A percentile compares a stretch with the other conserved stretches of the same genome.
These are phyloP conservation scores for Setomelanomma holmii DNA, from an alignment of 2,329 filamentous ascomycete genomes.

Conservation along the genomic window DNA sequence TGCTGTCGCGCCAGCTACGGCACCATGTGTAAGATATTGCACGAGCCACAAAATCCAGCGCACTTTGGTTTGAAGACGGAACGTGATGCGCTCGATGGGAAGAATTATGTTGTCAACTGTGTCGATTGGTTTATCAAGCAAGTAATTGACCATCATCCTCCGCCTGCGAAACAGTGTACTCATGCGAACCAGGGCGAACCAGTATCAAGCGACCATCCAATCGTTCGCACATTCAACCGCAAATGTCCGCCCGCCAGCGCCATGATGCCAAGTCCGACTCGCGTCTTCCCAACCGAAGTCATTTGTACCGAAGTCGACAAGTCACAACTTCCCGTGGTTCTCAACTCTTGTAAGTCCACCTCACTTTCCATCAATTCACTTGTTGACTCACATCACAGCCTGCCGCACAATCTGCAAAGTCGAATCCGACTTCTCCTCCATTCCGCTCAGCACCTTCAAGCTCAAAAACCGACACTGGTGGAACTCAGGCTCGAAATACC, in stretches of 20 bases:
- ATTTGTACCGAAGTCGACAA: constrained; percentile 25
- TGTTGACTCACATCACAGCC: constrained; percentile 7
- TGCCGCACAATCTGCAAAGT: constrained; percentile 27
- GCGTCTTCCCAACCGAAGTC: constrained; percentile 31
- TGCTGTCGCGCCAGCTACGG: constrained; percentile 47
- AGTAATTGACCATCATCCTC: not conserved
- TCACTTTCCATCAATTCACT: not conserved
- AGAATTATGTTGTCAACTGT: constrained; percentile 42
- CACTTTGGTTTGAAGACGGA: constrained; percentile 29
- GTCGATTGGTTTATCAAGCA: constrained; percentile 48
- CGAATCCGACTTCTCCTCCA: constrained; percentile 23
- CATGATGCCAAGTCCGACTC: constrained; percentile 13
- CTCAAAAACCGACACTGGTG: constrained; percentile 32
- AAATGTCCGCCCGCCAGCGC: constrained; percentile 29
- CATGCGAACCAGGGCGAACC: constrained; percentile 29
- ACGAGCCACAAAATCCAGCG: constrained; percentile 38
- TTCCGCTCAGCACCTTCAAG: constrained; percentile 23
- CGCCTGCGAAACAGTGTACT: not conserved
- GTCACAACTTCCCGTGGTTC: constrained; percentile 16
- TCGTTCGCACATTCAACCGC: constrained; percentile 25
- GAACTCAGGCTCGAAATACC: constrained; percentile 26
- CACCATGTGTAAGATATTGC: constrained; percentile 45
- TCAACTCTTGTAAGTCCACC: constrained; percentile 12
- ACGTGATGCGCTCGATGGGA: constrained; percentile 41
- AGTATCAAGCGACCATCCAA: constrained; percentile 24